Conservation (phyloP, 192 early-diverging fungal genomes). For the Linnemannia hyalina region DNA sequence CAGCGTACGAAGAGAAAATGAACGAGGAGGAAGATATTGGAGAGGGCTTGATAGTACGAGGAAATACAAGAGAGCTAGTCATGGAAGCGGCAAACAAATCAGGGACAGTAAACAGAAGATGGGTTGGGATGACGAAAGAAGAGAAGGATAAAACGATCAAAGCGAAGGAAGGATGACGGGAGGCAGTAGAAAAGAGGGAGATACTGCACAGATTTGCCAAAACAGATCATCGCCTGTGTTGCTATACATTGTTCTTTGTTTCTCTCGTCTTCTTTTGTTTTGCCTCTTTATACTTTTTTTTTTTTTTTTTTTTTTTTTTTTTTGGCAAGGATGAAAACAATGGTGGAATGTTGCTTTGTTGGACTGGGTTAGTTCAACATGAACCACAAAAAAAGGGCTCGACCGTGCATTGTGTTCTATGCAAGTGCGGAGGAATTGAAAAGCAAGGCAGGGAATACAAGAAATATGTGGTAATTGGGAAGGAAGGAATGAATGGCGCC, state of each 20-base stretch:
- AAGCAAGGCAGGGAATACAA: background rate
- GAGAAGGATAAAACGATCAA: background rate
- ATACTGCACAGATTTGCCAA: slow-evolving; percentile 1
- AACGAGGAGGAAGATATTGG: background rate
- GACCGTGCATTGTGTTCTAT: too few relatives aligned
- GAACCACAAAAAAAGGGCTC: too few relatives aligned
- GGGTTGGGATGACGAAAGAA: background rate
- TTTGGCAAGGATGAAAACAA: too few relatives aligned
- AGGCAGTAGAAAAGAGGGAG: background rate
- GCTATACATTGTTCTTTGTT: background rate
- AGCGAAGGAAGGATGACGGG: background rate
- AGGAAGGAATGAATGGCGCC: slow-evolving; percentile 53
- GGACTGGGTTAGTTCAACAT: too few relatives aligned
- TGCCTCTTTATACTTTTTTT: too few relatives aligned
- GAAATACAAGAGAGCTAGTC: too few relatives aligned
- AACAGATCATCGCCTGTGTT: background rate
- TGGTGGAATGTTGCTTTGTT: too few relatives aligned
- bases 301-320: too few relatives aligned
- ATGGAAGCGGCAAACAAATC: too few relatives aligned
- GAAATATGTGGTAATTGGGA: background rate
- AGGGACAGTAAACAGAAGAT: background rate
- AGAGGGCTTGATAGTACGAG: background rate
- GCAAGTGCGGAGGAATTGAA: background rate
- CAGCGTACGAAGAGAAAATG: background rate
- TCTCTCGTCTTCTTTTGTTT: background rate